Evolutionary conservation across 306 rosid genomes (phyloP).

Genomic region (Gynostemma pentaphyllum): DNA sequence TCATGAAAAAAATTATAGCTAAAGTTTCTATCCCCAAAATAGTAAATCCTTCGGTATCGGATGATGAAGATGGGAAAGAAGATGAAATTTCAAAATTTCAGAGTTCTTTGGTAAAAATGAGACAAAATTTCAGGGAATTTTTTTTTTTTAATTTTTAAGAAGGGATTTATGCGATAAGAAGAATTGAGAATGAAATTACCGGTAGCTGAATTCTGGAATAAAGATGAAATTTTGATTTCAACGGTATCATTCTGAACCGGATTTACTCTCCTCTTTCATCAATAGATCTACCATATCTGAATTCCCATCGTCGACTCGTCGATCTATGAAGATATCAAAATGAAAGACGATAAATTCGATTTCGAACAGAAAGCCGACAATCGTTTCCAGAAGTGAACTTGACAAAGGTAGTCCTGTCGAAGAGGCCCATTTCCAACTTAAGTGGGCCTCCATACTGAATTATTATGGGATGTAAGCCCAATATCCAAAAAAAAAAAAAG

Average conservation of each 20-base stretch:
- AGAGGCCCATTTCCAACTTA: no score
- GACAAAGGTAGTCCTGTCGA: no score
- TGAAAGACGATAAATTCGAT: neutral
- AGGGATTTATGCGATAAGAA: neutral
- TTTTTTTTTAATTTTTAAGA: no score
- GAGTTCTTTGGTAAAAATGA: no score
- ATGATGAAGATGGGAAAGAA: no score
- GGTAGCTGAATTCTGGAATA: neutral
- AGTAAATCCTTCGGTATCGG: no score
- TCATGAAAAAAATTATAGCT: neutral
- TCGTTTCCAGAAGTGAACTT: neutral
- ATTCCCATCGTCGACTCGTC: neutral
- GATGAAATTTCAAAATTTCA: no score
- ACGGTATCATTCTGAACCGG: neutral
- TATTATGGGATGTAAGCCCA: no score
- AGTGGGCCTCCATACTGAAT: no score
- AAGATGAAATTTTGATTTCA: neutral
- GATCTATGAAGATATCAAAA: neutral
- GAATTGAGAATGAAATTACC: neutral
- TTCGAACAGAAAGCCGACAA: neutral
- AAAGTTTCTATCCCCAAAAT: no score
- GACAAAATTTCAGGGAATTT: no score
- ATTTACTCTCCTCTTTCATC: neutral
- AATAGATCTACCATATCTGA: neutral
- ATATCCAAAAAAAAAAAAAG: no score